phyloP scores from a whole-genome alignment of 2,329 filamentous ascomycete genomes.

The Fusarium mexicanum region DNA sequence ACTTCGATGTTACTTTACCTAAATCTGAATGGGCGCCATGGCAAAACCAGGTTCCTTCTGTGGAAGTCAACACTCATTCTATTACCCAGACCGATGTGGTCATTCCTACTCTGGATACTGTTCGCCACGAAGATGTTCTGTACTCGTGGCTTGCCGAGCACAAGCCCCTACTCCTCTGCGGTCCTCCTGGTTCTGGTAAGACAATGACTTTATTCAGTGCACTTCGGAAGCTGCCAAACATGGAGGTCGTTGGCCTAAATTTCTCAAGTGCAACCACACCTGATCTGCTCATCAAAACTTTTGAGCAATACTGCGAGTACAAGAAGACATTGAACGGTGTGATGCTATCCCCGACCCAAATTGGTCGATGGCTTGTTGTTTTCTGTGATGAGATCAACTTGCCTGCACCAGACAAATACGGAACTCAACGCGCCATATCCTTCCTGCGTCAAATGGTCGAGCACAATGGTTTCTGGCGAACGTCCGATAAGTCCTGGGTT shows the following conservation, averaged over 20 bases:
- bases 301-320: conserved; percentile 99
- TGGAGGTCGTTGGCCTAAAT: conserved; percentile 99
- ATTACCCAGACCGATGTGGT: conserved; percentile 98
- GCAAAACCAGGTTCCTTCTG: conserved; percentile 92
- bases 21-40: conserved; percentile 90
- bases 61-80: conserved; percentile 98
- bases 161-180: conserved; percentile 94
- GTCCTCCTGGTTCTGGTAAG: conserved; percentile 97
- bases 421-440: conserved; percentile 95
- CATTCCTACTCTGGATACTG: conserved; percentile 96
- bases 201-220: conserved; percentile 99
- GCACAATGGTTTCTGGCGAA: conserved; percentile 99
- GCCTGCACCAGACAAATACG: conserved; percentile 96
- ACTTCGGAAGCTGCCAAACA: conserved; percentile 94
- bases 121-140: conserved; percentile 97
- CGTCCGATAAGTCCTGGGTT: conserved; percentile 97
- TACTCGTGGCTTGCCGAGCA: conserved; percentile 99
- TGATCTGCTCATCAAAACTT: conserved; percentile 97
- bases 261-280: conserved; percentile 99
- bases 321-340: conserved; percentile 98
- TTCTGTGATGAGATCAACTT: conserved; percentile 99
- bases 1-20: conserved; percentile 91
- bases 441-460: conserved; percentile 98
- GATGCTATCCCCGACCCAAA: conserved; percentile 93
- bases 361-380: conserved; percentile 96